Evolutionary conservation across 768 basidiomycete species (phyloP).

Genomic region (Leucosporidium yakuticum): DNA sequence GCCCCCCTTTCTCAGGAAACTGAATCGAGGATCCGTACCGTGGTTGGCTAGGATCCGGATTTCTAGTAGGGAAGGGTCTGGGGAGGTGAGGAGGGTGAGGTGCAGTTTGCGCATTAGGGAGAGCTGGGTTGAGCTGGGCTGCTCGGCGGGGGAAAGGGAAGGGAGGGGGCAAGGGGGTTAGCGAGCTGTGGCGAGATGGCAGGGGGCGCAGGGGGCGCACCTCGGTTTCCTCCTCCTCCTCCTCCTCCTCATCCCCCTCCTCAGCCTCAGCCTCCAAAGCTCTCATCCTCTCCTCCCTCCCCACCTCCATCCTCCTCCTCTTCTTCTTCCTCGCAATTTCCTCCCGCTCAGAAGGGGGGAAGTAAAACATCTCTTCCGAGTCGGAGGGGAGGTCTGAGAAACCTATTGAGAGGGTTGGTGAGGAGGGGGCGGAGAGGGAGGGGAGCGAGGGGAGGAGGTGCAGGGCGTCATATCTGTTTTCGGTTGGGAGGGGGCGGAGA

Average conservation of each 20-base stretch:
- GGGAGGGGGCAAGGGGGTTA: neutral
- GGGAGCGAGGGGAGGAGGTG: slow-evolving; percentile 60
- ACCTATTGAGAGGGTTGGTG: slow-evolving; percentile 52
- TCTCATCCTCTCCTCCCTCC: slow-evolving; percentile 14
- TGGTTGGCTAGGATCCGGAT: slow-evolving; percentile 84
- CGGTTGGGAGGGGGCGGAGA: neutral
- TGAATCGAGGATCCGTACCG: slow-evolving; percentile 68
- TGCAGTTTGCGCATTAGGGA: slow-evolving; percentile 73
- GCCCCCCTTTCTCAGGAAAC: slow-evolving; percentile 52
- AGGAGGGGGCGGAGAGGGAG: slow-evolving; percentile 15
- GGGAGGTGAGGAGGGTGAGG: slow-evolving; percentile 59
- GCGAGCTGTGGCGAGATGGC: neutral
- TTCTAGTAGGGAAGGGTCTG: slow-evolving; percentile 74
- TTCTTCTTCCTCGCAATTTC: slow-evolving; percentile 58
- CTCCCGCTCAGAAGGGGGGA: slow-evolving; percentile 59
- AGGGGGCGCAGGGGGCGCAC: too few species aligned
- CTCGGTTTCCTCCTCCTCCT: slow-evolving; percentile 35
- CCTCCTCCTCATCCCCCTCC: slow-evolving; percentile 54
- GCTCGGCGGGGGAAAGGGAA: neutral
- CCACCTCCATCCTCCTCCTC: slow-evolving; percentile 14
- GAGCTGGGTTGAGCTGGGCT: slow-evolving; percentile 59
- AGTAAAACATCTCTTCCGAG: slow-evolving; percentile 75
- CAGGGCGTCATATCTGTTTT: slow-evolving; percentile 67
- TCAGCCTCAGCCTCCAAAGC: slow-evolving; percentile 42
- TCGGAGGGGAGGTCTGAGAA: slow-evolving; percentile 86